Conservation (phyloP, 169 alveolate species). For the Babesia microti region DNA sequence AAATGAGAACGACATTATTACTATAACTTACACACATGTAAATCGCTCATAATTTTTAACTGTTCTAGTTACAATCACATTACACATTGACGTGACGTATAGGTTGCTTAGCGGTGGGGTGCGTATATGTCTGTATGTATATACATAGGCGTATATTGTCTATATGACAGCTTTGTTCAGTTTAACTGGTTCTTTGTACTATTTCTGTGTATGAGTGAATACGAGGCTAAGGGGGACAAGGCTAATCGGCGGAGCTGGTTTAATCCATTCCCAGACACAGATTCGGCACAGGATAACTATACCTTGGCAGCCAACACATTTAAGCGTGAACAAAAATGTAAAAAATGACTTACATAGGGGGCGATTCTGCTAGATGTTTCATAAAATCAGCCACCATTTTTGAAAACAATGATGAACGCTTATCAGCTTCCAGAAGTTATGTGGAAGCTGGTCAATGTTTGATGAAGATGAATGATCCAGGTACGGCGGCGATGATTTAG, state of each 20-base stretch:
- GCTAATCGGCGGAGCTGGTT: no score
- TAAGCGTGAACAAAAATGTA: neutral
- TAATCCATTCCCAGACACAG: no score
- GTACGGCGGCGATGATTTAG: constrained; percentile 15
- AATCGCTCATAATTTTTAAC: no score
- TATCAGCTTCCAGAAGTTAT: constrained; percentile 28
- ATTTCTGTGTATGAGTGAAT: neutral
- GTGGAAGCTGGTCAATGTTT: constrained; percentile 32
- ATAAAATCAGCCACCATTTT: constrained; percentile 21
- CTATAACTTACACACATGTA: no score
- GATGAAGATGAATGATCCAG: constrained; percentile 12
- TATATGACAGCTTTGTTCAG: no score
- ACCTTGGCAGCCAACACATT: neutral
- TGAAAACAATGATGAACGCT: constrained; percentile 30
- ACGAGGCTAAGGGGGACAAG: neutral
- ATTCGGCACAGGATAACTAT: no score
- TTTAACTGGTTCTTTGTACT: neutral
- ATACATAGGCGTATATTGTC: neutral
- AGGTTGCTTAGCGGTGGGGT: no score
- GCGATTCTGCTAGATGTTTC: constrained; percentile 39
- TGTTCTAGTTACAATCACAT: no score
- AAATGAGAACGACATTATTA: no score
- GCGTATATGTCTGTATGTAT: no score
- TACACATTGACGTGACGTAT: no score
- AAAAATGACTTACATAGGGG: constrained; percentile 19